Base-by-base conservation (phyloP, 768 basidiomycete genomes). In the Boletus sp. region DNA sequence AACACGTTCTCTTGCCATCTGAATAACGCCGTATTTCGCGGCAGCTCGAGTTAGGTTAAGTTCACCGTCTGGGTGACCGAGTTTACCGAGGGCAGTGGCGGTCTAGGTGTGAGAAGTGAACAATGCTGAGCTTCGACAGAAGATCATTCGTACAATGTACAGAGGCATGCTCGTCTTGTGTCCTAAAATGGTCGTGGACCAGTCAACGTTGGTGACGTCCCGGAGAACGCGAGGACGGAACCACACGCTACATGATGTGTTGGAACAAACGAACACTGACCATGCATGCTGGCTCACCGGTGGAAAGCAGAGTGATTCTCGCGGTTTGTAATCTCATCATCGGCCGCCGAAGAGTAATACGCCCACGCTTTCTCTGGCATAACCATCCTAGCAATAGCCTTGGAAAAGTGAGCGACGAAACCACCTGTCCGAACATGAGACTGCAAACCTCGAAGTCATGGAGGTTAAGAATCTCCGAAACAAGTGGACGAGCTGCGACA, bases 31-130 rank as follows among this genome's bases (percentile, higher is more conserved):
- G 57, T 86, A 84, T 67, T 90, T 90, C 0, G 83, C 93, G 0
- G 92, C 96, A 0, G 94, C 94, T 64, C 87, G 79, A 1, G 96
- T 98, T 28, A 98, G 71, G 65, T 89, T 92, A 18, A 96, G 79
- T 75, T 98, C 96, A 9, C 96, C 96, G 57, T 97, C 92, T 0
- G 94, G 93, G 68, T 98, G 94, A 2, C 96, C 94, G 1, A 99
- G 85, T 75, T 96, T 98, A 54, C 94, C 92, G 4, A 94, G 80
- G 4, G 90, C 92, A 5, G 93, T 94, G 0, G 92, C 92, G n/a
- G 86, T 80, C 78, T 86, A 35, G 3, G 12, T 8, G 11, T 36
- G 65, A 33, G 0, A 41, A 17, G 45, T 69, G 32, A 68, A 37
- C 48, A 7, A 45, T 18, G 41, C 14, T 37, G 28, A 40, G 24